Conservation (phyloP, 768 basidiomycete genomes). For the Macrolepiota dolichaula region DNA sequence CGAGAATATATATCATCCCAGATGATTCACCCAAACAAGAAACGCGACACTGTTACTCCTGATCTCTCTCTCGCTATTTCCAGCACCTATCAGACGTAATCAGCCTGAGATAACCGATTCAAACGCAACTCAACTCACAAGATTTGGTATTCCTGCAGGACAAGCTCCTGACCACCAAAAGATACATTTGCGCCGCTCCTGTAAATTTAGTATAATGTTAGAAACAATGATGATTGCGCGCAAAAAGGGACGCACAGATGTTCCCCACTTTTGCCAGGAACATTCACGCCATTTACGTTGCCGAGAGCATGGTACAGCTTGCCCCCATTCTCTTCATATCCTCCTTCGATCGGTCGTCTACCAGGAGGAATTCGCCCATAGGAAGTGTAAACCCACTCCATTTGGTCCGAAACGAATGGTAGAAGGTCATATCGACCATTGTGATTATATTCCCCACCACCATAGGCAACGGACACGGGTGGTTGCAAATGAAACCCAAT, state of each 20-base stretch:
- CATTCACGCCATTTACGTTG: conserved; percentile 42
- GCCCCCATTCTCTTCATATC: conserved; percentile 66
- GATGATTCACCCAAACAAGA: neutral
- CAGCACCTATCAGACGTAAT: conserved; percentile 30
- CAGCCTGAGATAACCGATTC: neutral
- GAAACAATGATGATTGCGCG: neutral
- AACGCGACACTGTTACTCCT: neutral
- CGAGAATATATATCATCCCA: conserved; percentile 22
- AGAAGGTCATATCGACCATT: conserved; percentile 71
- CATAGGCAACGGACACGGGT: conserved; percentile 57
- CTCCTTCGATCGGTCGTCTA: conserved; percentile 63
- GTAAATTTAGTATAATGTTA: neutral
- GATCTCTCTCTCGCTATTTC: conserved; percentile 20
- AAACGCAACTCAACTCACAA: conserved; percentile 32
- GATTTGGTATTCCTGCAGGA: conserved; percentile 41
- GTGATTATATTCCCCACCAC: conserved; percentile 57
- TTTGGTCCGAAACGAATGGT: conserved; percentile 59
- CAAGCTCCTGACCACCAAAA: conserved; percentile 42
- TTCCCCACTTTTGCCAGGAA: conserved; percentile 74
- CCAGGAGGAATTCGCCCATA: conserved; percentile 58
- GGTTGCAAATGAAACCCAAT: conserved; percentile 58
- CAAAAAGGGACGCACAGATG: conserved; percentile 52
- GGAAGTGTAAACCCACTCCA: conserved; percentile 72
- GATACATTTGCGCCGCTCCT: conserved; percentile 43
- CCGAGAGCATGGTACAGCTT: conserved; percentile 70